Percentiles rank a stretch among this genome's conserved stretches.
These are phyloP conservation scores for Globisporangium echinulatum DNA, from an alignment of 352 stramenopile genomes.

Conservation along the genomic window DNA sequence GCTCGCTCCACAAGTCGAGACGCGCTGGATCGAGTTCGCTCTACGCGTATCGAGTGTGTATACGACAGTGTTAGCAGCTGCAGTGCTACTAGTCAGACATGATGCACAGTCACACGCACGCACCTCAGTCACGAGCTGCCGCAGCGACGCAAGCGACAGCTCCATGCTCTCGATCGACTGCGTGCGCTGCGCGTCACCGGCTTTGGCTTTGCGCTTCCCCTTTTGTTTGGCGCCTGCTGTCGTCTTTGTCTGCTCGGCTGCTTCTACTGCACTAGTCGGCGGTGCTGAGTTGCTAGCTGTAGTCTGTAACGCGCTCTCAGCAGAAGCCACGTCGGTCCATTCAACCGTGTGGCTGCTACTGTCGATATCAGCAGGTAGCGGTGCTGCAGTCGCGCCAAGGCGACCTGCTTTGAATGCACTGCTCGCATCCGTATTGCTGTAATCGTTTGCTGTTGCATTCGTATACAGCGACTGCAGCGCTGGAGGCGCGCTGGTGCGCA, in stretches of 20 bases:
- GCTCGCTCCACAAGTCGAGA: conserved; percentile 31
- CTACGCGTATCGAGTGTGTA: conserved; percentile 6
- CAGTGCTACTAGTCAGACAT: conserved; percentile 21
- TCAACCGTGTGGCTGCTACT: not conserved
- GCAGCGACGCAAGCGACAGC: conserved; percentile 25
- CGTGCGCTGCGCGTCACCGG: not conserved
- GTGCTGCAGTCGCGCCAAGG: not conserved
- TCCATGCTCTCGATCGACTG: conserved; percentile 26
- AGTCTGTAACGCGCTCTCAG: no score
- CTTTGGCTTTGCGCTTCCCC: conserved; percentile 3
- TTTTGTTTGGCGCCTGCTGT: not conserved
- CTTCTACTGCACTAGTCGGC: no score
- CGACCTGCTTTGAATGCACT: no score
- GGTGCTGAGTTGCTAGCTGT: no score
- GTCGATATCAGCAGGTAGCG: not conserved
- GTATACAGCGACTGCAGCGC: not conserved
- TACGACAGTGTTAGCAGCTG: not conserved
- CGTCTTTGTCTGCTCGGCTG: not conserved
- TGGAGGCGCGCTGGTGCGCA: not conserved
- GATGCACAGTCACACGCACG: not conserved
- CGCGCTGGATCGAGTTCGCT: conserved; percentile 25
- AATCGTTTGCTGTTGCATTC: no score
- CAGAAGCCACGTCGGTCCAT: no score
- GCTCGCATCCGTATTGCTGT: no score
- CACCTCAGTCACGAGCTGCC: not conserved